Evolutionary conservation across 169 alveolate species (phyloP), one percentile per base, ranked within the genome.

Genomic region (Theileria sp.): DNA sequence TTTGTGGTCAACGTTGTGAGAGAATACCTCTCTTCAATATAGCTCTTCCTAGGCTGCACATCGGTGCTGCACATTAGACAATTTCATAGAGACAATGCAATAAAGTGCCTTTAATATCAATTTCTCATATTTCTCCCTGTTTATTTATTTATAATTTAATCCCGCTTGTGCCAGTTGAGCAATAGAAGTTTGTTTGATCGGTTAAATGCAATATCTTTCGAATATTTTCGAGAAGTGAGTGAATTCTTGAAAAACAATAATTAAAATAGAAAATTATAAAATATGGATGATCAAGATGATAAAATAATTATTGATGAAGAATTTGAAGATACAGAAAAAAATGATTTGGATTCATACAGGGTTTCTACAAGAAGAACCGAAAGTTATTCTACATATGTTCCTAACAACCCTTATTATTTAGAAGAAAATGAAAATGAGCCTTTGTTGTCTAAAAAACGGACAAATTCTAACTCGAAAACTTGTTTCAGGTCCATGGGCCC

Each of bases 321-420:
- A 44, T 67, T 72, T 1, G 23, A 36, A 25, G 77, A 30, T 15
- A 4, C 87, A 19, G 50, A 69, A 15, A 25, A 19, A 19, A 17
- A 51, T 34, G 69, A n/a, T 6, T 25, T 30, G 68, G 72, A 54
- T 12, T 64, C 82, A 15, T 49, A 80, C 64, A 70, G 87, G 13
- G 21, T 67, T 51, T 51, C 80, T 10, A 68, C 87, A 21, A 65
- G 87, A 13, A n/a, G 73, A 7, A 17, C 70, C 3, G 70, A 70
- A n/a, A 71, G 81, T 28, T 80, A 80, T 76, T 56, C 81, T 61
- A 49, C 87, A 61, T 80, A 72, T 23, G 58, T 73, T 38, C 81
- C 87, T 3, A 21, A 50, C 23, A 70, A 77, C 3, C n/a, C 78
- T 12, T 5, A 44, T 49, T 36, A 72, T 21, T 21, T n/a, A 12